Conservation (phyloP, 2,329 filamentous ascomycete genomes). For the Trematosphaeria pertusa region DNA sequence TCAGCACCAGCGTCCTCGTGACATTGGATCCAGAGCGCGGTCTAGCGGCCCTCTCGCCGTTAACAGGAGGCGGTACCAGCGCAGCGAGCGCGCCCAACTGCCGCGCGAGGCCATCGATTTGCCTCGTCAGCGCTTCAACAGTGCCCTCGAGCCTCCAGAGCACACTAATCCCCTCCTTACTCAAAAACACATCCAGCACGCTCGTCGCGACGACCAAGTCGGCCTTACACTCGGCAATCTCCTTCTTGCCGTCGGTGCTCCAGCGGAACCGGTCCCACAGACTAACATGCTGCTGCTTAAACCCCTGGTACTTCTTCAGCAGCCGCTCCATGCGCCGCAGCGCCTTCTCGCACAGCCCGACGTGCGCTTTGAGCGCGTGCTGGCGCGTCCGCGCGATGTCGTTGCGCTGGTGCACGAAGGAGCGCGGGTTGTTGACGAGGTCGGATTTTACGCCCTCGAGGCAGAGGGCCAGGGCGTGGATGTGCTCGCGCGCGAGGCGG, state of each 20-base stretch:
- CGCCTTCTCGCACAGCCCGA: conserved; percentile 13
- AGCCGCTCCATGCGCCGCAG: conserved; percentile 12
- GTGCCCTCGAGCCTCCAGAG: conserved; percentile 18
- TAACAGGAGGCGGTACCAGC: no score
- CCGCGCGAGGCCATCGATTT: conserved; percentile 10
- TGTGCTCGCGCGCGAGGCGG: conserved; percentile 16
- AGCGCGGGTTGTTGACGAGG: conserved; percentile 11
- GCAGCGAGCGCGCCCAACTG: no score
- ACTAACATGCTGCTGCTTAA: conserved; percentile 11
- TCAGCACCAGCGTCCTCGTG: conserved; percentile 6
- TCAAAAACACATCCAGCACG: conserved; percentile 17
- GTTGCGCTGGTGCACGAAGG: conserved; percentile 15
- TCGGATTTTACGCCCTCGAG: conserved; percentile 22
- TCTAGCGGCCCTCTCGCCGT: not conserved
- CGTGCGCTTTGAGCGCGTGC: conserved; percentile 10
- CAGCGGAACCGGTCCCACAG: conserved; percentile 21
- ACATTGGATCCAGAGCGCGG: conserved; percentile 8
- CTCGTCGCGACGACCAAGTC: conserved; percentile 15
- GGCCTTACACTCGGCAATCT: conserved; percentile 20
- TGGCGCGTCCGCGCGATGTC: conserved; percentile 8
- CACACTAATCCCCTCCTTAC: conserved; percentile 7
- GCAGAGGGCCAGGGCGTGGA: conserved; percentile 22
- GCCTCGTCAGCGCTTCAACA: conserved; percentile 14
- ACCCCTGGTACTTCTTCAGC: conserved; percentile 15
- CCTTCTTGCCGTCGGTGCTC: conserved; percentile 21